These are phyloP conservation scores for Toxicodendron radicans DNA, from an alignment of 345 rosid genomes.

Conservation along the genomic window DNA sequence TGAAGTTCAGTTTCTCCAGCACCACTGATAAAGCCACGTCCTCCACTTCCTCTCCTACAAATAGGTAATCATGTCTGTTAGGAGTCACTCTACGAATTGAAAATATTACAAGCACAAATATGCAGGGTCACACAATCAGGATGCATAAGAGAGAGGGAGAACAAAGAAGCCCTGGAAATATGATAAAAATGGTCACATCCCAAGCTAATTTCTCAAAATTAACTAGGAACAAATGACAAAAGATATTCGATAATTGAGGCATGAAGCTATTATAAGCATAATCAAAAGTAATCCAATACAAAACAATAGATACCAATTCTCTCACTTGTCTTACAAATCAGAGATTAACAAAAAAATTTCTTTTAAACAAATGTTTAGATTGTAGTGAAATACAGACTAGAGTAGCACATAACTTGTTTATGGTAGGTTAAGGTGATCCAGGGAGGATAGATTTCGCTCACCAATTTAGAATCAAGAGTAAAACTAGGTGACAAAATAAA, in stretches of 20 bases:
- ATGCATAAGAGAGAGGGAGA: not conserved
- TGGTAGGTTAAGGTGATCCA: constrained; percentile 2
- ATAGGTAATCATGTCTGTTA: constrained; percentile 15
- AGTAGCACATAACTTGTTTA: not conserved
- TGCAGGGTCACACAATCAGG: constrained; percentile 1
- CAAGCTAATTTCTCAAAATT: not conserved
- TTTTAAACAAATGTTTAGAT: not conserved
- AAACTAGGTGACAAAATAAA: not conserved
- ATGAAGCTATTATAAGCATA: not conserved
- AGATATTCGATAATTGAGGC: not conserved
- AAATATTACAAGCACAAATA: not conserved
- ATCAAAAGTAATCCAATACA: not conserved
- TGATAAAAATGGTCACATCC: not conserved
- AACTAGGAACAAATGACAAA: not conserved
- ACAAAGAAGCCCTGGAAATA: not conserved
- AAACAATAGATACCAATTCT: not conserved
- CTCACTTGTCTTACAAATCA: not conserved
- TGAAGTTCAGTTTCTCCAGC: constrained; percentile 99
- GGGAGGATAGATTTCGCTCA: not conserved
- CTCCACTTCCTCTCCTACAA: constrained; percentile 94
- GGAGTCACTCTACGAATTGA: constrained; percentile 10
- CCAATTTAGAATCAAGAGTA: not conserved
- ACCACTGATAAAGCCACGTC: constrained; percentile 87
- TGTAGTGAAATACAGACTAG: not conserved
- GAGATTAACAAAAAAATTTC: not conserved